Evolutionary conservation across 768 basidiomycete species (phyloP).

Genomic region (Macrolepiota fuliginosa): DNA sequence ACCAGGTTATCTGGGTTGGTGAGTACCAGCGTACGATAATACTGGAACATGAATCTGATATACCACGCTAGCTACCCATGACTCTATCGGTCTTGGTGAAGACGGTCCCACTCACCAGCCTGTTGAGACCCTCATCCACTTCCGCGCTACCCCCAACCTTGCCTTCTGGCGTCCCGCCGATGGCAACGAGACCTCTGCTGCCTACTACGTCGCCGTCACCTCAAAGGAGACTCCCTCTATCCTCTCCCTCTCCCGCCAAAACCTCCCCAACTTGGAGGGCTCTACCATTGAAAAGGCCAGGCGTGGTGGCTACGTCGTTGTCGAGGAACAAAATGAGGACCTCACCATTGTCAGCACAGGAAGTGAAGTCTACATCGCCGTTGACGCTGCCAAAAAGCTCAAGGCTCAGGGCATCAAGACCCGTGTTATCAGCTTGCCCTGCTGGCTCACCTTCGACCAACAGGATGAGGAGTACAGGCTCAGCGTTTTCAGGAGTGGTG

Average conservation of each 20-base stretch:
- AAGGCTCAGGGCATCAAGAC: slow-evolving; percentile 74
- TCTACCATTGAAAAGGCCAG: slow-evolving; percentile 82
- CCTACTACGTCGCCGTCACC: slow-evolving; percentile 78
- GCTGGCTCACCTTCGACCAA: slow-evolving; percentile 84
- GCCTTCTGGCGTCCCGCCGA: slow-evolving; percentile 94
- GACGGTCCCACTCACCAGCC: slow-evolving; percentile 98
- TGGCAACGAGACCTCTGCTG: slow-evolving; percentile 95
- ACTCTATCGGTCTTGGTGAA: slow-evolving; percentile 90
- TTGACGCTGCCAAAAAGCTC: slow-evolving; percentile 84
- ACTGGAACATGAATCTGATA: neutral
- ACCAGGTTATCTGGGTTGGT: slow-evolving; percentile 94
- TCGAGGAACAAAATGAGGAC: slow-evolving; percentile 78
- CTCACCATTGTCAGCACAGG: slow-evolving; percentile 89
- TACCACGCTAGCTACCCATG: slow-evolving; percentile 72
- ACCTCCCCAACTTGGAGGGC: slow-evolving; percentile 88
- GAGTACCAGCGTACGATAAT: slow-evolving; percentile 27
- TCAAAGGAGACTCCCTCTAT: slow-evolving; percentile 80
- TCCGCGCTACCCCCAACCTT: slow-evolving; percentile 89
- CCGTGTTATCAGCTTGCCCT: slow-evolving; percentile 85
- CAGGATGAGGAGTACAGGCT: slow-evolving; percentile 79
- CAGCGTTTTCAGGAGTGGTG: slow-evolving; percentile 84
- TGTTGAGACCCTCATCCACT: slow-evolving; percentile 81
- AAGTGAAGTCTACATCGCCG: slow-evolving; percentile 83
- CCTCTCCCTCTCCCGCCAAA: slow-evolving; percentile 82
- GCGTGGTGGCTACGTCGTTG: slow-evolving; percentile 87